These are phyloP conservation scores for Monosporozyma solicola DNA, from an alignment of 805 yeast species.

Conservation along the genomic window DNA sequence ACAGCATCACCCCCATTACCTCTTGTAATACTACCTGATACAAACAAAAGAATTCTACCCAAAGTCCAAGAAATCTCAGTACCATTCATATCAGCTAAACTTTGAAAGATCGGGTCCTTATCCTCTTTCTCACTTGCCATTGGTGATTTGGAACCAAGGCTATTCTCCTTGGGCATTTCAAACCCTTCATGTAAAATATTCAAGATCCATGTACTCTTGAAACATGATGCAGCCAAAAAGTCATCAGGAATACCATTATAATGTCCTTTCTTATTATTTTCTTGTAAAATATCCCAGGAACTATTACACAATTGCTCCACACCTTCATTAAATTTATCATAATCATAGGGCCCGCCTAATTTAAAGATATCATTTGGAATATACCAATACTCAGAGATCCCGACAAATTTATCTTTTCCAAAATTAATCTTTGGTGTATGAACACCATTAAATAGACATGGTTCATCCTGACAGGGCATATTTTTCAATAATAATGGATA, in stretches of 20 bases:
- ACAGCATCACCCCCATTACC: constrained; percentile 11
- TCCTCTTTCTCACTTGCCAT: constrained; percentile 12
- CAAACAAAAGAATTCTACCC: constrained; percentile 78
- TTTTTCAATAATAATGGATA: constrained; percentile 73
- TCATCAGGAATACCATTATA: constrained; percentile 51
- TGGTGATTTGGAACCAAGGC: neutral
- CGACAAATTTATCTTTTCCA: constrained; percentile 72
- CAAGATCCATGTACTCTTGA: constrained; percentile 91
- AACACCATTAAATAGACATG: constrained; percentile 90
- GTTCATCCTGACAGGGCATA: constrained; percentile 75
- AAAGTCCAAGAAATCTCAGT: constrained; percentile 91
- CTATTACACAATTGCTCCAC: constrained; percentile 67
- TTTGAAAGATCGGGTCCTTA: constrained; percentile 57
- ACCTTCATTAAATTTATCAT: constrained; percentile 52
- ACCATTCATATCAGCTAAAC: constrained; percentile 72
- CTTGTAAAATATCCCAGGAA: constrained; percentile 55
- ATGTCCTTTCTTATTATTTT: constrained; percentile 42
- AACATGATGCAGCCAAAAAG: constrained; percentile 67
- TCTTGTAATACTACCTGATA: constrained; percentile 52
- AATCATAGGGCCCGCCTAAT: constrained; percentile 83
- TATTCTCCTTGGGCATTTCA: constrained; percentile 50
- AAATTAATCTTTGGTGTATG: constrained; percentile 88
- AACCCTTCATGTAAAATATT: constrained; percentile 89
- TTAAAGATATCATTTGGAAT: constrained; percentile 87
- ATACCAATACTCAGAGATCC: constrained; percentile 96